Conservation (phyloP, 2,329 filamentous ascomycete species). For the Lachnellula arida region DNA sequence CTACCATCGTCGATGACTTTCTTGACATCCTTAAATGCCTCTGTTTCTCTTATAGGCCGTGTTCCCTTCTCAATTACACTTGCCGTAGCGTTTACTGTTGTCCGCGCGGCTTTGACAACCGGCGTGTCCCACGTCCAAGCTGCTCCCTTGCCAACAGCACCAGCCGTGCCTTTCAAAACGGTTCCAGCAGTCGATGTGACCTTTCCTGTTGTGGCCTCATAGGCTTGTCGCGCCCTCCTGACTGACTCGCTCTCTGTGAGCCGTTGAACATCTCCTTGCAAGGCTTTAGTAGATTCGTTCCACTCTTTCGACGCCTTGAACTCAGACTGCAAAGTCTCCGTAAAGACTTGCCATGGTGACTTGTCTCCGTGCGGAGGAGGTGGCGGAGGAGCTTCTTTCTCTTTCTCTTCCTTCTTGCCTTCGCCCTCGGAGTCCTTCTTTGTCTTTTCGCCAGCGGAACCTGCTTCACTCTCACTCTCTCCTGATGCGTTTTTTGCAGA, state of each 20-base stretch:
- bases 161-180: slow-evolving; percentile 80
- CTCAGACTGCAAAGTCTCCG: slow-evolving; percentile 88
- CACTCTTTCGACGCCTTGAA: slow-evolving; percentile 98
- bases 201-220: slow-evolving; percentile 78
- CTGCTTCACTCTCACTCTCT: slow-evolving; percentile 18
- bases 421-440: slow-evolving; percentile 33
- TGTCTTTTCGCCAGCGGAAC: slow-evolving; percentile 21
- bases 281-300: slow-evolving; percentile 97
- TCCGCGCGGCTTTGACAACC: slow-evolving; percentile 85
- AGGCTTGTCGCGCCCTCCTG: slow-evolving; percentile 77
- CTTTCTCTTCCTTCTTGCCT: slow-evolving; percentile 42
- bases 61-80: slow-evolving; percentile 91
- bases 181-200: slow-evolving; percentile 73
- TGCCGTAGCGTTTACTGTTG: slow-evolving; percentile 80
- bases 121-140: slow-evolving; percentile 96
- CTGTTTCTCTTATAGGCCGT: slow-evolving; percentile 86
- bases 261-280: slow-evolving; percentile 82
- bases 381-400: slow-evolving; percentile 67
- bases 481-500: slow-evolving; percentile 19
- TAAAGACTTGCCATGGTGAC: slow-evolving; percentile 97
- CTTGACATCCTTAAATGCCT: slow-evolving; percentile 92
- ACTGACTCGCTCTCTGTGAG: slow-evolving; percentile 92
- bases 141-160: slow-evolving; percentile 83
- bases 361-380: slow-evolving; percentile 98
- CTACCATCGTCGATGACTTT: slow-evolving; percentile 95